phyloP scores from a whole-genome alignment of 805 yeast genomes.

The Citeromyces nyonsensis region DNA sequence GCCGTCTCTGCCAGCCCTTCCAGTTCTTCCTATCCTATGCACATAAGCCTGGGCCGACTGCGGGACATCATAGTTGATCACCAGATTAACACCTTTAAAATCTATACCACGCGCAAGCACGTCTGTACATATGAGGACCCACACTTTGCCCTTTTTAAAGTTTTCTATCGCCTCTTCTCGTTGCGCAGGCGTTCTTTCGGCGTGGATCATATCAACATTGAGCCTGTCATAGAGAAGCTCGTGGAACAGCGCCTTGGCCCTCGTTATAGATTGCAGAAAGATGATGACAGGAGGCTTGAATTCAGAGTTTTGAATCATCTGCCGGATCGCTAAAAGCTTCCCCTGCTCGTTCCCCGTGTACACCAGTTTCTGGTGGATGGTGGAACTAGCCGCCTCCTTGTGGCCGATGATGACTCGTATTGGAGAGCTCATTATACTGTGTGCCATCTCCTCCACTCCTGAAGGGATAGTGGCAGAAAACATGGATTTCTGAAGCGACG shows the following conservation, averaged over 20 bases:
- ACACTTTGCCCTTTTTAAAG: constrained; percentile 79
- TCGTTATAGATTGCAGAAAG: constrained; percentile 77
- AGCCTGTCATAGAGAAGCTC: constrained; percentile 84
- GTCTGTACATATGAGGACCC: constrained; percentile 96
- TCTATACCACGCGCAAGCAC: constrained; percentile 95
- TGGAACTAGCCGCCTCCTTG: constrained; percentile 80
- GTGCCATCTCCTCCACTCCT: constrained; percentile 78
- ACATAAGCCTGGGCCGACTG: constrained; percentile 88
- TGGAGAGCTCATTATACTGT: constrained; percentile 72
- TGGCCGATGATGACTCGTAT: constrained; percentile 82
- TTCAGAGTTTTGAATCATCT: constrained; percentile 70
- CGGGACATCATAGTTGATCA: constrained; percentile 94
- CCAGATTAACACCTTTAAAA: constrained; percentile 88
- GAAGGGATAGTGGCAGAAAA: constrained; percentile 95
- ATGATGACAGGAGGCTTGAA: constrained; percentile 88
- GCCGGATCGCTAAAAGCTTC: constrained; percentile 83
- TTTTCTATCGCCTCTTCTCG: constrained; percentile 73
- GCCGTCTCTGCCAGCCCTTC: constrained; percentile 84
- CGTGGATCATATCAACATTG: constrained; percentile 91
- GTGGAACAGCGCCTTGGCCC: constrained; percentile 92
- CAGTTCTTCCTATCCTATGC: constrained; percentile 97
- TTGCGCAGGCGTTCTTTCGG: constrained; percentile 82
- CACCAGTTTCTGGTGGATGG: constrained; percentile 69
- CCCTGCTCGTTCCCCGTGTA: constrained; percentile 94
- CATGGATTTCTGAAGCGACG: constrained; percentile 52